These are phyloP conservation scores for Musa acuminata DNA, from an alignment of 176 grass and related monocot genomes.

Conservation along the genomic window DNA sequence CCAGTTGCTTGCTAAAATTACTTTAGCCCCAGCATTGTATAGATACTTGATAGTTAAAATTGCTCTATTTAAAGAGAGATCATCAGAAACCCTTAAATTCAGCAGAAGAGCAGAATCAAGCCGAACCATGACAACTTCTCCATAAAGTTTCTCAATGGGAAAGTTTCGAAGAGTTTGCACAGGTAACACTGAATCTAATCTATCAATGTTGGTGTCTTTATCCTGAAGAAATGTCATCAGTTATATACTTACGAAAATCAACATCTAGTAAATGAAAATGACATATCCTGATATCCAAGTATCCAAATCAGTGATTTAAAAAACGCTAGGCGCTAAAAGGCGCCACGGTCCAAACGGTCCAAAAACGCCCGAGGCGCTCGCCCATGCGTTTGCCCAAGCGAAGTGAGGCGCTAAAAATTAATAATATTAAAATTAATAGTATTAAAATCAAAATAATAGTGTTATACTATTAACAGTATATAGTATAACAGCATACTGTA, in stretches of 20 bases:
- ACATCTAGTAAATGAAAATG: background rate
- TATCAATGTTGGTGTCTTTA: background rate
- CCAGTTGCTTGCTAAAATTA: conserved; percentile 64
- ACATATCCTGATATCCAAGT: no score
- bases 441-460: no score
- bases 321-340: no score
- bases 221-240: conserved; percentile 4
- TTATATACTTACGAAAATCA: background rate
- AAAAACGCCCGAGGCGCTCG: no score
- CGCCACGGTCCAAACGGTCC: no score
- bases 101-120: conserved; percentile 57
- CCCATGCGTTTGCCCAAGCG: no score
- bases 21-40: conserved; percentile 65
- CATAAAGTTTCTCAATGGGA: conserved; percentile 56
- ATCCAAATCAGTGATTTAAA: background rate
- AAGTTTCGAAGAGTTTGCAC: conserved; percentile 79
- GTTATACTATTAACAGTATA: no score
- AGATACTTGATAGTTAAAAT: conserved; percentile 74
- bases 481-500: no score
- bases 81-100: conserved; percentile 25
- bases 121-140: conserved; percentile 62
- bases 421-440: no score
- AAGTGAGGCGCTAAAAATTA: no score
- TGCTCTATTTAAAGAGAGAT: conserved; percentile 41
- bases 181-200: conserved; percentile 28